Conservation (phyloP, 1,139 yeast species). For the Diutina rugosa region DNA sequence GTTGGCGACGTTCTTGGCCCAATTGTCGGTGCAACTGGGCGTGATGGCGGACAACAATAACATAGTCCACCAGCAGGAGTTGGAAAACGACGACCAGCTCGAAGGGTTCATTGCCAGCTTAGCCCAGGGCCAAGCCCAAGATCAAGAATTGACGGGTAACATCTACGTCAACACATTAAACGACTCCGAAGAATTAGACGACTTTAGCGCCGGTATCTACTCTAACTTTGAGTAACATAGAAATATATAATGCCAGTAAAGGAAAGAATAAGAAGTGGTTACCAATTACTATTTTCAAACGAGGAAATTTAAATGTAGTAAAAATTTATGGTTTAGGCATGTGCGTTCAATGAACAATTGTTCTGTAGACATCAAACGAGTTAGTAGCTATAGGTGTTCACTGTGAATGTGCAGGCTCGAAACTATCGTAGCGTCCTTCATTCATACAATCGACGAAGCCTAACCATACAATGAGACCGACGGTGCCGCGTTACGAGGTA, state of each 20-base stretch:
- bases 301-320: no score
- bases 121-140: neutral
- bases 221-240: conserved; percentile 50
- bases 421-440: no score
- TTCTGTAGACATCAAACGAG: no score
- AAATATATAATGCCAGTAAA: neutral
- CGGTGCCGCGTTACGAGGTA: no score
- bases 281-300: no score
- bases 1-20: conserved; percentile 59
- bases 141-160: conserved; percentile 18
- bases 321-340: no score
- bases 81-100: conserved; percentile 16
- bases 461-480: no score
- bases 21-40: conserved; percentile 53
- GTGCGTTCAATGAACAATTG: no score
- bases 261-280: neutral
- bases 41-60: conserved; percentile 33
- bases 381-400: no score
- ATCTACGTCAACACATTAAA: conserved; percentile 32
- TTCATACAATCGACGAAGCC: no score
- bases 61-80: conserved; percentile 2
- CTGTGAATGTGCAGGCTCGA: no score
- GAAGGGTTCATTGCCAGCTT: neutral
- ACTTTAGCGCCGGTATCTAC: conserved; percentile 81
- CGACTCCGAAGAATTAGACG: conserved; percentile 59